Evolutionary conservation across 2,329 filamentous ascomycete genomes (phyloP), one percentile per base, ranked within the genome.

Genomic region (Graphium sp.): DNA sequence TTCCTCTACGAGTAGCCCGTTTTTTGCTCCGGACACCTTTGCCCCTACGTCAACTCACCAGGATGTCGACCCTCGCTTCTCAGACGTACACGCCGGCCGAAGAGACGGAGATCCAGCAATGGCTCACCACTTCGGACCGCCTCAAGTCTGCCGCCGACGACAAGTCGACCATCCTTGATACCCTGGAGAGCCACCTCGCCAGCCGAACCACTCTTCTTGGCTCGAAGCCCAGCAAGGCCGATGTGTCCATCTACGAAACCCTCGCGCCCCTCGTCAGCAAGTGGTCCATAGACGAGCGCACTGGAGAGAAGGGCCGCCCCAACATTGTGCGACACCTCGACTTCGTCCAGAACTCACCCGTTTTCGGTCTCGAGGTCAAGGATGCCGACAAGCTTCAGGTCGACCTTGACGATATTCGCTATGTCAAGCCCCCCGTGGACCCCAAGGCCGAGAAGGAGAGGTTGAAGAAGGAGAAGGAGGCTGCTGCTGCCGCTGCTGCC

Each of bases 391-490:
- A 89, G 63, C 57, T 94, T 43, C 57, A 58, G 39, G 68, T 95
- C 40, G 74, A 94, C 50, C 58, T 71, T 28, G 74, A 84, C 43
- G 77, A 85, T 41, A 69, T 95, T 34, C 66, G 82, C 37, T 85
- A 84, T 50, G 76, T 85, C 42, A 87, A 89, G 58, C 87, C 87
- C 41, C 80, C 80, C 13, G 72, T 87, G 36, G 84, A 93, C 40
- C 73, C 79, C 43, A 92, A 91, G 65, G 84, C 84, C 32, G 87
- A 94, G 65, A 94, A 94, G 63, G 85, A 94, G 66, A 74, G 78
- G 26, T 70, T 87, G 55, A 94, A 93, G 76, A 92, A 91, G 63
- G 84, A 92, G 58, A 93, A 93, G 65, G 80, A 77, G 18, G 73
- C 71, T 10, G 66, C 66, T 2, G 65, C 66, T 2, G 67, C 64